phyloP scores from a whole-genome alignment of 441 rosid genomes.

The Capsella rubella region DNA sequence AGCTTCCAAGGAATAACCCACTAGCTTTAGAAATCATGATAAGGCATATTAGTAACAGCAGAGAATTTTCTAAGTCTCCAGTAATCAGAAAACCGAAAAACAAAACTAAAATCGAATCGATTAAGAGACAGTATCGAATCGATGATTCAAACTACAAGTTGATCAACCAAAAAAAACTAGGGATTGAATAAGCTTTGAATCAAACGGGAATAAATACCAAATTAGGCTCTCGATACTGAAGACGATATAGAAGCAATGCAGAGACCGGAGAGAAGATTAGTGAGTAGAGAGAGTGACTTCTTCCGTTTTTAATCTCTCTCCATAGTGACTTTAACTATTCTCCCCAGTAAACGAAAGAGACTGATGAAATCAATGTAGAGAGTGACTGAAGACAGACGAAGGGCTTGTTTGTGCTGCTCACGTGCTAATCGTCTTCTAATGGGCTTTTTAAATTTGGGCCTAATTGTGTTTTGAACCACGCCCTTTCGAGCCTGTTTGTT shows the following conservation, averaged over 20 bases:
- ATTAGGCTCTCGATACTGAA: background rate
- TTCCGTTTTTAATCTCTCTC: too few relatives aligned
- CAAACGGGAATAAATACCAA: background rate
- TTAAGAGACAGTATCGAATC: background rate
- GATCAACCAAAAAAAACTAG: background rate
- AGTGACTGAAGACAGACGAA: background rate
- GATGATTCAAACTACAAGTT: constrained; percentile 1
- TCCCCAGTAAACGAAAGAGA: background rate
- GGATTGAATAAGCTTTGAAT: background rate
- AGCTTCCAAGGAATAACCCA: too few relatives aligned
- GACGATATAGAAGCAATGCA: background rate
- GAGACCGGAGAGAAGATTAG: constrained; percentile 2
- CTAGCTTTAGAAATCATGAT: too few relatives aligned
- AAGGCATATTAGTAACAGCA: too few relatives aligned
- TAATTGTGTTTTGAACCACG: background rate
- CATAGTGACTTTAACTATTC: background rate
- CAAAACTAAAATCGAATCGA: background rate
- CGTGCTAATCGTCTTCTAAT: background rate
- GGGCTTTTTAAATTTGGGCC: background rate
- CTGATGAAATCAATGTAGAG: background rate
- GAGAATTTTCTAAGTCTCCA: too few relatives aligned
- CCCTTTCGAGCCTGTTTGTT: background rate
- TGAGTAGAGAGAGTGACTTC: background rate
- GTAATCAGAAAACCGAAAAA: background rate
- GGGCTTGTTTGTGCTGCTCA: background rate